Evolutionary conservation across 163 green algal genomes (phyloP).

Genomic region (Scenedesmus sp.): DNA sequence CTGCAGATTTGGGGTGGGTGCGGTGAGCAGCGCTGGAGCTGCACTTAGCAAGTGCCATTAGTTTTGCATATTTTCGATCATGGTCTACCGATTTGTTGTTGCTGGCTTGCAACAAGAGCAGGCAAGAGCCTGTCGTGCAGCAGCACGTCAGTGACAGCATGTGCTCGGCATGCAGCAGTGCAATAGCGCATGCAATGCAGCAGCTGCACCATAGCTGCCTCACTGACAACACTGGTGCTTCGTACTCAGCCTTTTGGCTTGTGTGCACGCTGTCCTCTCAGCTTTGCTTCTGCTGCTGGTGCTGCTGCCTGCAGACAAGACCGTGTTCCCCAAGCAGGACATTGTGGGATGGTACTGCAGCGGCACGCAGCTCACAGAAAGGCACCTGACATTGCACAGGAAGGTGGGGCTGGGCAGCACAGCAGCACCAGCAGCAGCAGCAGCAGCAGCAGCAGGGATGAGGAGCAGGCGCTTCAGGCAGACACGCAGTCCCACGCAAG

Average conservation of each 20-base stretch:
- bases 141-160: background rate
- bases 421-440: background rate
- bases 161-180: background rate
- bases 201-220: background rate
- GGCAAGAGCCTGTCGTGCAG: background rate
- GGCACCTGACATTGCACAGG: constrained; percentile 82
- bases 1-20: too few relatives aligned
- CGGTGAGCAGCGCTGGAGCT: background rate
- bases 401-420: constrained; percentile 72
- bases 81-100: too few relatives aligned
- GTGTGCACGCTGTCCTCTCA: too few relatives aligned
- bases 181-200: background rate
- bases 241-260: too few relatives aligned
- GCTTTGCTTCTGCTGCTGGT: background rate
- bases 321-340: constrained; percentile 89
- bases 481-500: too few relatives aligned
- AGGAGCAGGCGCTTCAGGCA: too few relatives aligned
- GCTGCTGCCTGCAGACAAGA: constrained; percentile 82
- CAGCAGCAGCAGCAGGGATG: too few relatives aligned
- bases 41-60: too few relatives aligned
- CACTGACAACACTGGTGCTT: too few relatives aligned
- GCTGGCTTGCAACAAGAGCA: too few relatives aligned
- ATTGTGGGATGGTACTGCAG: constrained; percentile 95
- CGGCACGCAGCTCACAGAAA: constrained; percentile 61
- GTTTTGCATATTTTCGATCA: too few relatives aligned